Conservation (phyloP, 495 filamentous ascomycete species). For the Aspergillus hancockii region DNA sequence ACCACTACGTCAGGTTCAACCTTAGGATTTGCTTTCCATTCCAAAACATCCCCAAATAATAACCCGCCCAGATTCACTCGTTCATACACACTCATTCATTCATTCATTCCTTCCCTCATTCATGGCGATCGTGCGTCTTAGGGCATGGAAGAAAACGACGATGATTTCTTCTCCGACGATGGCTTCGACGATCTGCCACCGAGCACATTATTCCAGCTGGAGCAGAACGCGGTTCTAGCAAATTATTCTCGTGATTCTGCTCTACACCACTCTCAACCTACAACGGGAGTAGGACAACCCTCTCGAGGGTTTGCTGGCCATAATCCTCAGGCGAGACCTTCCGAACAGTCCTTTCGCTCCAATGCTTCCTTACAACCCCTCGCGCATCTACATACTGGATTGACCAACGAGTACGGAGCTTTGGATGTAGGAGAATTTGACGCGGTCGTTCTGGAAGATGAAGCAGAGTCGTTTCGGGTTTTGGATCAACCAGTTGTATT, state of each 20-base stretch:
- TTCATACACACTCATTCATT: background rate
- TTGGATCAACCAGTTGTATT: conserved; percentile 31
- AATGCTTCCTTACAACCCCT: conserved; percentile 30
- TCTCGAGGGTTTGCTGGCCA: conserved; percentile 15
- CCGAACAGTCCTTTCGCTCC: conserved; percentile 11
- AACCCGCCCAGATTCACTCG: background rate
- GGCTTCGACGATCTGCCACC: conserved; percentile 58
- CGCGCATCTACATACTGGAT: conserved; percentile 38
- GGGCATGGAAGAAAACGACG: conserved; percentile 61
- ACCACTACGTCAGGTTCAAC: conserved; percentile 9
- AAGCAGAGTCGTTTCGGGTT: conserved; percentile 25
- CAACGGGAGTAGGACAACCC: conserved; percentile 12
- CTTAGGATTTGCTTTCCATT: background rate
- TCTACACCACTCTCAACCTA: conserved; percentile 5
- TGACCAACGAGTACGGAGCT: conserved; percentile 54
- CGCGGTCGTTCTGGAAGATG: conserved; percentile 52
- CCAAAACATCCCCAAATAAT: background rate
- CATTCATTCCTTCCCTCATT: conserved; percentile 24
- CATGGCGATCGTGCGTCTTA: conserved; percentile 40
- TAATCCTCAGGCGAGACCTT: conserved; percentile 7
- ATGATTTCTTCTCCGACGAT: conserved; percentile 68
- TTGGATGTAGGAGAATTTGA: conserved; percentile 58
- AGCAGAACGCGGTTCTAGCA: conserved; percentile 54
- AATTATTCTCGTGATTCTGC: conserved; percentile 38
- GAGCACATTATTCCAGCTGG: conserved; percentile 52